Evolutionary conservation across 768 basidiomycete species (phyloP), one percentile per base, ranked within the genome.

Genomic region (Hydnomerulius pinastri): DNA sequence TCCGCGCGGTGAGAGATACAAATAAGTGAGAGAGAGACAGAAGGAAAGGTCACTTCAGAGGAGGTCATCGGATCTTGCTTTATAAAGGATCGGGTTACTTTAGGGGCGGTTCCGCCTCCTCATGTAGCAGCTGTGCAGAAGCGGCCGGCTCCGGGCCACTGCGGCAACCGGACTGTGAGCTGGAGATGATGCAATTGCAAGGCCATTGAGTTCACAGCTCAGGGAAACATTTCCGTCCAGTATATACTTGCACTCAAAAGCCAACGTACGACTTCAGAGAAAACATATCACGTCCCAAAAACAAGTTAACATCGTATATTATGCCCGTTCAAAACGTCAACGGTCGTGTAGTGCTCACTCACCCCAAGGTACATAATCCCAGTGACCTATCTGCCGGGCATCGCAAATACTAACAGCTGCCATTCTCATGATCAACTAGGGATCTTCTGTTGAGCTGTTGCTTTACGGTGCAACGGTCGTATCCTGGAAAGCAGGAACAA

Each of bases 391-490:
- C 32, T 24, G 9, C 32, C n/a, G n/a, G n/a, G n/a, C n/a, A n/a
- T n/a, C n/a, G n/a, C n/a, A n/a, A n/a, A n/a, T n/a, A n/a, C n/a
- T n/a, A n/a, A n/a, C n/a, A n/a, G 50, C 9, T 25, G 23, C 10
- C 17, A 32, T 27, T 30, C 15, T 11, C 17, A 30, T 23, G 10
- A 25, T 5, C 43, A 40, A 48, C 35, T 53, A 91, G 87, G 89
- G 87, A n/a, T 64, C 87, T 12, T 78, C 76, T 6, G 81, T 68
- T 5, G 79, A 83, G 59, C 73, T 92, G 32, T 75, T 91, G 7
- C 71, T 87, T 25, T 96, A 88, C 59, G 94, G 94, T 6, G 93
- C 93, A 0, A 91, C 90, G 0, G 77, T 98, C 15, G 79, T 86
- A 36, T 95, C 93, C 1, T 98, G 93, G 93, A 89, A 84, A 66